Evolutionary conservation across 495 filamentous ascomycete genomes (phyloP), one percentile per base, ranked within the genome.

Genomic region (Aspergillus diversus): DNA sequence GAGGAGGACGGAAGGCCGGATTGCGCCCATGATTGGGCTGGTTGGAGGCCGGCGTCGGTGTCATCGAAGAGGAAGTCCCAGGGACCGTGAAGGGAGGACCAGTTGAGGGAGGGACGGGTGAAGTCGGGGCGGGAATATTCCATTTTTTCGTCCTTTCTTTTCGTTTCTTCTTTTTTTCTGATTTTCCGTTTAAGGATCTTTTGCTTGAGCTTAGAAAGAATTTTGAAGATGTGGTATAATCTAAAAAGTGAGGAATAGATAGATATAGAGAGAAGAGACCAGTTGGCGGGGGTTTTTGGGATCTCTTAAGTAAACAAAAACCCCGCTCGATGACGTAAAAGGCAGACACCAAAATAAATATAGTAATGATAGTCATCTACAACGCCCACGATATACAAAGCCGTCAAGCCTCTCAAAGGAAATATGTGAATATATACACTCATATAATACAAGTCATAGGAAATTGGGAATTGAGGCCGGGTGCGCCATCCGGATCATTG

Each of bases 1-100:
- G 37, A 13, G 3, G 13, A 39, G 37, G 3, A 7, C 37, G 37
- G 37, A 4, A 39, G 37, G 37, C 37, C 37, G 37, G 37, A 39
- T 39, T 39, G 37, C 8, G 37, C 8, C 37, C 37, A 39, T 13
- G 37, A 39, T 27, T 37, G 60, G 43, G 67, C 55, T 5, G 68
- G 70, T 33, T 57, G 59, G 7, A 84, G 73, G 3, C 84, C 84
- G 27, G 71, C 60, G 63, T 87, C 83, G 31, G 73, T 63, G 69
- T 87, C 84, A 71, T 88, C 85, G 64, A 87, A 88, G 61, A 82
- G 70, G 64, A 87, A 81, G 53, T 73, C 68, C 84, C 85, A 88
- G 35, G 77, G 65, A 6, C 84, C 82, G 69, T 88, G 78, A 9
- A 87, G 77, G 15, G 80, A 76, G 15, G 68, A 62, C 85, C 85